Conservation (phyloP, 2,329 filamentous ascomycete genomes). For the Xylaria sp. region DNA sequence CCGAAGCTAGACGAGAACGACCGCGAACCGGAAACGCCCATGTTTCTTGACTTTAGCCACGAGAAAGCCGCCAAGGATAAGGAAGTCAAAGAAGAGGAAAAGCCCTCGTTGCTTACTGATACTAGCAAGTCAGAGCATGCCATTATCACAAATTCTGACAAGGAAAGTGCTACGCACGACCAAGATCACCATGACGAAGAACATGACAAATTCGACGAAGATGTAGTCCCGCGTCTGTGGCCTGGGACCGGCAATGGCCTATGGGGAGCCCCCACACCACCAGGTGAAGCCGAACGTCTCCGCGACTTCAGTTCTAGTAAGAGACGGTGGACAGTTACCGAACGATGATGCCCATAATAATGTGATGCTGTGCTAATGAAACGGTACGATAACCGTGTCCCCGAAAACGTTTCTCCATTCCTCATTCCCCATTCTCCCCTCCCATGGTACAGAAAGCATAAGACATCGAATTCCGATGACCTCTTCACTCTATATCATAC, state of each 20-base stretch:
- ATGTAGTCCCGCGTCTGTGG: slow-evolving; percentile 41
- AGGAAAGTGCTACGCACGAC: too few relatives aligned
- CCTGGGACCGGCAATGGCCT: slow-evolving; percentile 44
- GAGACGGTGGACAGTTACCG: slow-evolving; percentile 49
- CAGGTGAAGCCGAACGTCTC: slow-evolving; percentile 46
- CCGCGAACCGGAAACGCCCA: slow-evolving; percentile 48
- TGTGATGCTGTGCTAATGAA: neutral
- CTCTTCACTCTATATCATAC: neutral
- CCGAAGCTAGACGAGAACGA: slow-evolving; percentile 51
- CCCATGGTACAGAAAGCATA: neutral
- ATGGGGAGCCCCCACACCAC: slow-evolving; percentile 47
- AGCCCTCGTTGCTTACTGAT: neutral
- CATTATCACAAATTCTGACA: neutral
- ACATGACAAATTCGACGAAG: slow-evolving; percentile 45
- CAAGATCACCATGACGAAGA: slow-evolving; percentile 43
- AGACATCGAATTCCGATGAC: neutral
- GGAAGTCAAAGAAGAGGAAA: slow-evolving; percentile 33
- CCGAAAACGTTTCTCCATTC: too few relatives aligned
- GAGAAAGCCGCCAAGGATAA: slow-evolving; percentile 46
- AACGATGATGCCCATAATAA: slow-evolving; percentile 36
- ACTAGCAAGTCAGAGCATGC: neutral
- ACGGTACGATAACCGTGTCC: neutral
- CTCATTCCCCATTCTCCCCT: neutral
- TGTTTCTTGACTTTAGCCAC: slow-evolving; percentile 64
- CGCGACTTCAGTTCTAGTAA: slow-evolving; percentile 47